These are phyloP conservation scores for Cladophialophora psammophila DNA, from an alignment of 2,329 filamentous ascomycete species.

Conservation along the genomic window DNA sequence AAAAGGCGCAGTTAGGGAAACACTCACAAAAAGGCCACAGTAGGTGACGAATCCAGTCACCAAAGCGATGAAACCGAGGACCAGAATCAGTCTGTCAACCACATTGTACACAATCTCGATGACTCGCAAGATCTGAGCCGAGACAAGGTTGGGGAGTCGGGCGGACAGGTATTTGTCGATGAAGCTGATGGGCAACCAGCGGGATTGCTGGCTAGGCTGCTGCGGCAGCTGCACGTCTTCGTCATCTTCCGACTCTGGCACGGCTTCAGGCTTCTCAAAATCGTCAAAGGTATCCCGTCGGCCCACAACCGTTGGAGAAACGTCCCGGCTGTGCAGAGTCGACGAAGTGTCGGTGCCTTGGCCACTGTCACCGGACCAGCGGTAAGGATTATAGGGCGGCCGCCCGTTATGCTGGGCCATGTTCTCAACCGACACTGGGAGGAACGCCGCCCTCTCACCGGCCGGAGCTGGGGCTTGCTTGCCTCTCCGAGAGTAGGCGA, in stretches of 20 bases:
- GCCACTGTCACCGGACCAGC: constrained; percentile 74
- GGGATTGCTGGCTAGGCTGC: constrained; percentile 26
- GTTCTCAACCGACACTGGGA: constrained; percentile 66
- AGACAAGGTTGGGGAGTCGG: constrained; percentile 56
- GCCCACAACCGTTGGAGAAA: constrained; percentile 64
- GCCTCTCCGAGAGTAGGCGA: constrained; percentile 63
- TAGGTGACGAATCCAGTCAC: constrained; percentile 77
- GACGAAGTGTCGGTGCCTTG: constrained; percentile 76
- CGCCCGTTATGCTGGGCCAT: constrained; percentile 60
- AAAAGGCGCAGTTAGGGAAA: background rate
- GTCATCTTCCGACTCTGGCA: constrained; percentile 53
- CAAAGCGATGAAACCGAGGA: constrained; percentile 77
- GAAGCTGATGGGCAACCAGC: constrained; percentile 51
- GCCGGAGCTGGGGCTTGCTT: constrained; percentile 45
- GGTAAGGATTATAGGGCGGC: constrained; percentile 53
- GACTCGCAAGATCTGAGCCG: constrained; percentile 58
- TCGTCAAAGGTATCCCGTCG: constrained; percentile 58
- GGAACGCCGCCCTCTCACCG: constrained; percentile 65
- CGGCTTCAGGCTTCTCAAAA: constrained; percentile 54
- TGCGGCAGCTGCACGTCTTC: constrained; percentile 52
- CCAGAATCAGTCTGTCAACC: constrained; percentile 77
- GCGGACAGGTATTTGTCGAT: constrained; percentile 61
- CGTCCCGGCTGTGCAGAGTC: constrained; percentile 70
- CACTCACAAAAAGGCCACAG: constrained; percentile 82
- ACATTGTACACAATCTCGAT: constrained; percentile 69